These are phyloP conservation scores for Talaromyces wortmannii DNA, from an alignment of 495 filamentous ascomycete species.

Conservation along the genomic window DNA sequence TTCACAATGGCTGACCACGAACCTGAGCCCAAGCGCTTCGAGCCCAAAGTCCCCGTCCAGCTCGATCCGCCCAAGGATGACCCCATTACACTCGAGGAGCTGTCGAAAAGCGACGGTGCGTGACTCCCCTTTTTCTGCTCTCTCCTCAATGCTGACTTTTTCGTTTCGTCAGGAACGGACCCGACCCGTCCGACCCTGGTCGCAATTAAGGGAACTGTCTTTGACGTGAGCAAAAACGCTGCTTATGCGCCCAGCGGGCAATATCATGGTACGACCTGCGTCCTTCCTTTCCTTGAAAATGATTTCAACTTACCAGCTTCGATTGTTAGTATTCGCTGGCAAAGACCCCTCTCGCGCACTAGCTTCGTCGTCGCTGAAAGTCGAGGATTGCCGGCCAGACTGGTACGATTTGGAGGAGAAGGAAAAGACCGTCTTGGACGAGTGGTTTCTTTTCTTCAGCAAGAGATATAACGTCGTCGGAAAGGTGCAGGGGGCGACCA, in stretches of 20 bases:
- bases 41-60: slow-evolving; percentile 74
- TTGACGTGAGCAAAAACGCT: slow-evolving; percentile 83
- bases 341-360: slow-evolving; percentile 91
- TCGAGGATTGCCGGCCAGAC: slow-evolving; percentile 74
- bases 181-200: slow-evolving; percentile 72
- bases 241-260: slow-evolving; percentile 76
- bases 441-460: slow-evolving; percentile 93
- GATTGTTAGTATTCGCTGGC: slow-evolving; percentile 74
- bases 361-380: slow-evolving; percentile 76
- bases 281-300: neutral
- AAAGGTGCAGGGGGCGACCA: slow-evolving; percentile 42
- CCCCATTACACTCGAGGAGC: slow-evolving; percentile 64
- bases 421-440: slow-evolving; percentile 74
- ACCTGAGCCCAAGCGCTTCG: slow-evolving; percentile 55
- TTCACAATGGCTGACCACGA: slow-evolving; percentile 27
- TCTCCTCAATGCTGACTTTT: neutral
- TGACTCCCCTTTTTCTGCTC: neutral
- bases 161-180: slow-evolving; percentile 44
- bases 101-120: slow-evolving; percentile 79
- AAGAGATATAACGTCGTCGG: slow-evolving; percentile 95
- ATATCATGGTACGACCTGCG: slow-evolving; percentile 61
- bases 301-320: neutral
- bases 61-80: slow-evolving; percentile 86
- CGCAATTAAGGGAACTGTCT: slow-evolving; percentile 93
- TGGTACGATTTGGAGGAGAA: slow-evolving; percentile 85